Percentiles rank a stretch among this genome's conserved stretches.
Evolutionary conservation across 306 rosid species (phyloP).

Genomic region (Ochetophila trinervis): DNA sequence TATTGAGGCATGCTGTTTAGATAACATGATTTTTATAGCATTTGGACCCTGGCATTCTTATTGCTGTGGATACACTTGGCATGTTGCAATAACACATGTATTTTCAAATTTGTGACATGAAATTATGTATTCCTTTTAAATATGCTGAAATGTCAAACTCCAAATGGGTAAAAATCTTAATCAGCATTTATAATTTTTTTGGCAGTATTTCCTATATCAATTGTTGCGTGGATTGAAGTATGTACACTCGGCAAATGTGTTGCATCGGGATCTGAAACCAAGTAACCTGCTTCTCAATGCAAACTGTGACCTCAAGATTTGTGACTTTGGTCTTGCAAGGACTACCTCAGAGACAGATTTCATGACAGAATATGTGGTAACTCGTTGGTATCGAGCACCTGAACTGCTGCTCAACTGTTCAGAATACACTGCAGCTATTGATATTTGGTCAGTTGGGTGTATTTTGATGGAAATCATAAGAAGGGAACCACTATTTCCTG

Average conservation of each 20-base stretch:
- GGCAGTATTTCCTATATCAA: conserved; percentile 65
- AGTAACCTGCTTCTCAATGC: conserved; percentile 65
- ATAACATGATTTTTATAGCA: not conserved
- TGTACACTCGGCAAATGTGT: conserved; percentile 65
- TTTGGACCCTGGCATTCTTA: not conserved
- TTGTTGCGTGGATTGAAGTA: conserved; percentile 66
- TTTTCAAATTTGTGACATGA: not conserved
- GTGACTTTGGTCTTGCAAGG: conserved; percentile 83
- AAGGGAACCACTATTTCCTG: conserved; percentile 70
- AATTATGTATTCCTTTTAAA: not conserved
- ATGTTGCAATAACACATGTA: not conserved
- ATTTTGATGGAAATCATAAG: conserved; percentile 60
- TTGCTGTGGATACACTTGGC: not conserved
- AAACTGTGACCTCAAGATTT: conserved; percentile 66
- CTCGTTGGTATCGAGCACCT: conserved; percentile 76
- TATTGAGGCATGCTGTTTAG: not conserved
- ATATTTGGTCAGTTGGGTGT: conserved; percentile 76
- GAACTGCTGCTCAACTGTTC: conserved; percentile 64
- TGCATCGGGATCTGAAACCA: conserved; percentile 75
- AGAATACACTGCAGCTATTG: conserved; percentile 71
- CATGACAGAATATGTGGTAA: conserved; percentile 73
- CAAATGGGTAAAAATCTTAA: conserved; percentile 2
- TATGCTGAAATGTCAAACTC: not conserved
- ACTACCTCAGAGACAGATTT: conserved; percentile 73
- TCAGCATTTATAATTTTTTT: conserved; percentile 14